Evolutionary conservation across 805 yeast genomes (phyloP).

Genomic region (Sungouiella blattae): DNA sequence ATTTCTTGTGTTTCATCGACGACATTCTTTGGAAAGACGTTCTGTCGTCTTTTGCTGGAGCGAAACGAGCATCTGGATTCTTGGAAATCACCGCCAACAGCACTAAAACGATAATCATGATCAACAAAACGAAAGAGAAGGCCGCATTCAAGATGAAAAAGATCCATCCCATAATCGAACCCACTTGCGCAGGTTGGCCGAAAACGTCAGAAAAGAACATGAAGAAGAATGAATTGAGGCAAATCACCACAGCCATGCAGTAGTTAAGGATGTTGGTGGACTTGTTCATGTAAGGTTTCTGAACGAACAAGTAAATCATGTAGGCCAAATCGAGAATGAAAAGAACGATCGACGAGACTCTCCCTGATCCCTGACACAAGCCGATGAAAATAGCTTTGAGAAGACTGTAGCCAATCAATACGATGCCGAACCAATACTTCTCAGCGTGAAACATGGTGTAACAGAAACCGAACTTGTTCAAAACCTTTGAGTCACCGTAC

Average conservation of each 20-base stretch:
- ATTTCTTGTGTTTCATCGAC: conserved; percentile 34
- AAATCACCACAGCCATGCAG: conserved; percentile 64
- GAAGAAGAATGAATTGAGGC: conserved; percentile 80
- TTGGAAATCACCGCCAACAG: conserved; percentile 63
- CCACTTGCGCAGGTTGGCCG: conserved; percentile 73
- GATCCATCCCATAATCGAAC: conserved; percentile 87
- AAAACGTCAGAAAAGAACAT: conserved; percentile 81
- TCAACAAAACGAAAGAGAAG: conserved; percentile 68
- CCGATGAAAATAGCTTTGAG: conserved; percentile 71
- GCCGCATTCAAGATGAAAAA: conserved; percentile 89
- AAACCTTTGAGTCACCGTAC: conserved; percentile 70
- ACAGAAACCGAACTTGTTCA: conserved; percentile 81
- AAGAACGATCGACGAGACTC: conserved; percentile 72
- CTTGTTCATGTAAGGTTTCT: conserved; percentile 75
- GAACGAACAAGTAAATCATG: conserved; percentile 58
- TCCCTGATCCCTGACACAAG: conserved; percentile 76
- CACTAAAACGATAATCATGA: conserved; percentile 66
- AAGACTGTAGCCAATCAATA: conserved; percentile 56
- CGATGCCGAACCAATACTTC: conserved; percentile 79
- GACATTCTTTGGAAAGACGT: conserved; percentile 70
- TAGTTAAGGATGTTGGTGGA: conserved; percentile 78
- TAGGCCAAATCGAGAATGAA: conserved; percentile 75
- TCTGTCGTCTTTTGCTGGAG: conserved; percentile 89
- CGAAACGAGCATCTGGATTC: conserved; percentile 85
- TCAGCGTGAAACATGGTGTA: conserved; percentile 85